phyloP scores from a whole-genome alignment of 2,329 filamentous ascomycete genomes.

The Colletotrichum incanum region DNA sequence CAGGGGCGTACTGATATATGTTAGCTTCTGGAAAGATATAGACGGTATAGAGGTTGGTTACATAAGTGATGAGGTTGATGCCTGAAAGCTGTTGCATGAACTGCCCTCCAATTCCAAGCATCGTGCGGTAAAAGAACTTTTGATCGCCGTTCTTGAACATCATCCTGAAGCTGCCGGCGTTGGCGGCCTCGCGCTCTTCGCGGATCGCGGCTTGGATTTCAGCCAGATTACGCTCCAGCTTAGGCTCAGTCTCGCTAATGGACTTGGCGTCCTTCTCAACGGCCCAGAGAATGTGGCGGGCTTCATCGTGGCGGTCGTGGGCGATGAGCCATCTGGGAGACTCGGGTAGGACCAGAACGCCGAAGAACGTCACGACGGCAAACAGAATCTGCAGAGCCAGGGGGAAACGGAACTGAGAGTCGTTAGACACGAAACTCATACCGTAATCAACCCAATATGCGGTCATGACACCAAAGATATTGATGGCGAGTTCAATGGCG shows the following conservation, averaged over 20 bases:
- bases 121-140: constrained; percentile 56
- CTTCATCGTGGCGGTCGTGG: constrained; percentile 64
- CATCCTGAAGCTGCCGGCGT: constrained; percentile 52
- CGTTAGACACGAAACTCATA: constrained; percentile 54
- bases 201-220: constrained; percentile 58
- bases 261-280: constrained; percentile 49
- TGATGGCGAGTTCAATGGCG: constrained; percentile 54
- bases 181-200: constrained; percentile 57
- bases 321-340: constrained; percentile 63
- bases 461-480: constrained; percentile 56
- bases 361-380: constrained; percentile 53
- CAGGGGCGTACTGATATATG: constrained; percentile 52
- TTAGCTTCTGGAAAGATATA: too few relatives aligned
- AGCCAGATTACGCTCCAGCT: constrained; percentile 49
- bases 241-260: constrained; percentile 48
- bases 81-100: constrained; percentile 60
- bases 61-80: constrained; percentile 54
- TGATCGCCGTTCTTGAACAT: constrained; percentile 60
- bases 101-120: constrained; percentile 60
- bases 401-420: constrained; percentile 61
- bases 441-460: constrained; percentile 58
- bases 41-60: background rate
- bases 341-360: constrained; percentile 58
- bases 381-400: constrained; percentile 62
- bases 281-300: constrained; percentile 53